Evolutionary conservation across 192 early-diverging fungal genomes (phyloP).

Genomic region (Coemansia reversa): DNA sequence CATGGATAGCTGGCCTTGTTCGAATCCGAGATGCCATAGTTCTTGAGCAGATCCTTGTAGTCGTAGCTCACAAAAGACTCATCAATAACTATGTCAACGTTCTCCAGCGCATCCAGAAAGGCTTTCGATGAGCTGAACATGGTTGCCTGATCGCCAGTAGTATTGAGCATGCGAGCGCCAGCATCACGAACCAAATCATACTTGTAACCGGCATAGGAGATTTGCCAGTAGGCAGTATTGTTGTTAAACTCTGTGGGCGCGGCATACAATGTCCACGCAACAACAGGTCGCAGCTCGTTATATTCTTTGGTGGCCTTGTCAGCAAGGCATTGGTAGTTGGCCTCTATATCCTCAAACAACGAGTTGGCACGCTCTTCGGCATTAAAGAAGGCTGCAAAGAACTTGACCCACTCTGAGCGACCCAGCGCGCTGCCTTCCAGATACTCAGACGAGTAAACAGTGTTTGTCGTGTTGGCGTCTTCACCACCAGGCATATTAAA

Average conservation of each 20-base stretch:
- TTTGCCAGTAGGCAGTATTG: constrained; percentile 65
- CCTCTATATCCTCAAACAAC: constrained; percentile 37
- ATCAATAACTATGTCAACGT: constrained; percentile 70
- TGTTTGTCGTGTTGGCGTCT: constrained; percentile 32
- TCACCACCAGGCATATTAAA: constrained; percentile 40
- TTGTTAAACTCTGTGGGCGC: constrained; percentile 64
- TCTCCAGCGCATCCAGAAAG: constrained; percentile 56
- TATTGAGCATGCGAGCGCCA: constrained; percentile 61
- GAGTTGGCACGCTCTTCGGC: constrained; percentile 54
- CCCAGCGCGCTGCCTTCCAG: constrained; percentile 41
- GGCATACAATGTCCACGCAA: constrained; percentile 65
- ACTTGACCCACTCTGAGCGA: constrained; percentile 58
- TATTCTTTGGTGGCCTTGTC: constrained; percentile 45
- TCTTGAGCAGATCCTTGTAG: constrained; percentile 55
- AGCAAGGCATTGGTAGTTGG: constrained; percentile 51
- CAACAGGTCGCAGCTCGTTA: constrained; percentile 47
- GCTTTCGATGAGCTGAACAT: constrained; percentile 46
- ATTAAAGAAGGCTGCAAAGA: constrained; percentile 53
- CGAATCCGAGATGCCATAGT: constrained; percentile 56
- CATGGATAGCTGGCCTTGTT: constrained; percentile 58
- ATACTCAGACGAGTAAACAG: constrained; percentile 40
- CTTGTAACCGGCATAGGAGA: constrained; percentile 62
- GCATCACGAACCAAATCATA: constrained; percentile 63
- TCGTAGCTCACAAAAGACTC: constrained; percentile 59
- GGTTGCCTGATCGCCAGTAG: constrained; percentile 30